These are phyloP conservation scores for Chrysoporthe cubensis DNA, from an alignment of 2,329 filamentous ascomycete genomes.

Conservation along the genomic window DNA sequence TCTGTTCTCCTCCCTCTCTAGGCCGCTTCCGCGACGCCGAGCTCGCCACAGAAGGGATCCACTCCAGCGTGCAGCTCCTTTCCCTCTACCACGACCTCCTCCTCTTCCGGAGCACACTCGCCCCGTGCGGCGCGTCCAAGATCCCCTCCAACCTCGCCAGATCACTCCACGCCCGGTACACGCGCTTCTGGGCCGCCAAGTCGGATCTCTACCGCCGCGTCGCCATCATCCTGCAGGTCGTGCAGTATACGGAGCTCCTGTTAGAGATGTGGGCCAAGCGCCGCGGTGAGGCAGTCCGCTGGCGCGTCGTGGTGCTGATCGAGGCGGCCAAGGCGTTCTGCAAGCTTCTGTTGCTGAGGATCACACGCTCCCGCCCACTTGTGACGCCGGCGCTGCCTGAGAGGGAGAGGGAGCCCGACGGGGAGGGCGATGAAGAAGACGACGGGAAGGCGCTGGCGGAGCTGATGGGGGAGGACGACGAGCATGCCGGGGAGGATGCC, in stretches of 20 bases:
- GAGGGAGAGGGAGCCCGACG: conserved; percentile 74
- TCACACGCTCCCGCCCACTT: conserved; percentile 82
- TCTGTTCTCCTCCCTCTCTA: conserved; percentile 36
- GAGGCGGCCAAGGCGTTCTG: conserved; percentile 88
- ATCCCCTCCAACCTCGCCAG: conserved; percentile 53
- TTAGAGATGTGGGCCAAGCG: conserved; percentile 97
- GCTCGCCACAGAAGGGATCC: conserved; percentile 89
- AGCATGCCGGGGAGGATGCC: conserved; percentile 59
- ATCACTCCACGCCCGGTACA: conserved; percentile 68
- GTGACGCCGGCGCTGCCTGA: conserved; percentile 85
- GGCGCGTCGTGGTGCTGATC: conserved; percentile 84
- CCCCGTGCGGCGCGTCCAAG: conserved; percentile 52
- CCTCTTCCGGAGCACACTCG: conserved; percentile 64
- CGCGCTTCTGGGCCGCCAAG: conserved; percentile 66
- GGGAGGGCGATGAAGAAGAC: conserved; percentile 53
- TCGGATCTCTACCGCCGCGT: conserved; percentile 77
- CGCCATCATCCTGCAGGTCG: conserved; percentile 82
- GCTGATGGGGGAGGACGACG: conserved; percentile 51
- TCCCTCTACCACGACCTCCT: conserved; percentile 92
- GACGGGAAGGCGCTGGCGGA: conserved; percentile 46
- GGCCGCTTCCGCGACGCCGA: conserved; percentile 90
- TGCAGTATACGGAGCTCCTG: conserved; percentile 93
- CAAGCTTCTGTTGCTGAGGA: conserved; percentile 75
- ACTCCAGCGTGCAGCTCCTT: conserved; percentile 86
- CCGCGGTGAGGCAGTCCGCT: conserved; percentile 77